Base-by-base conservation (phyloP, 768 basidiomycete genomes). In the Hirschioporus abietinus region DNA sequence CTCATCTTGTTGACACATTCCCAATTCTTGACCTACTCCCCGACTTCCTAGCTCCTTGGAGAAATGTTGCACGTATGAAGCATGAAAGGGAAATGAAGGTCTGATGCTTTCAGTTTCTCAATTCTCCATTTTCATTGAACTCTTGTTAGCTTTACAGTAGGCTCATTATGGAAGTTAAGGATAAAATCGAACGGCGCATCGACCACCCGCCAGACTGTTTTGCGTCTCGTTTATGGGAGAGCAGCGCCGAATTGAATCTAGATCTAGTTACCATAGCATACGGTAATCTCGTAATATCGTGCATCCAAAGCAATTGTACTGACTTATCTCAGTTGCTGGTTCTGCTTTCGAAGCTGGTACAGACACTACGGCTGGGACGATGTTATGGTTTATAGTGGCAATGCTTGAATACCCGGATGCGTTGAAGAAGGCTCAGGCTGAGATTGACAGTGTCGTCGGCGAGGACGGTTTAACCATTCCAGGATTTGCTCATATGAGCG, bases 341-440 rank as follows among this genome's bases (percentile, higher is more conserved):
- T 60, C 71, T 12, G 71, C 71, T 7, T 71, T 72, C 62, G 71
- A 72, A 58, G 72, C 72, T 7, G 72, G 72, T 12, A 71, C 72
- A 20, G 72, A 70, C 63, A 73, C 68, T 9, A 73, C 71, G 0
- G 66, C 72, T 3, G 68, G 35, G 10, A 63, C 68, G 15, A 35
- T 71, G 10, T 68, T 65, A 6, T 70, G 66, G 66, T 78, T 77
- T 30, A 64, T 75, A 68, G 67, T 74, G 71, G 68, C 68, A 1
- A 66, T 68, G 67, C 27, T 68, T n/a, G 35, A 63, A 10, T 72
- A 71, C 63, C 74, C 73, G 8, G 69, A 76, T 10, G 69, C 67
- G 1, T 69, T 71, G 26, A 66, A 70, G 64, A 73, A 71, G 34
- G 75, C 72, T 0, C 75, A 76, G 62, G 68, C 65, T 1, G 74